phyloP scores from a whole-genome alignment of 192 early-diverging fungal species.

The Spizellomyces sp. region DNA sequence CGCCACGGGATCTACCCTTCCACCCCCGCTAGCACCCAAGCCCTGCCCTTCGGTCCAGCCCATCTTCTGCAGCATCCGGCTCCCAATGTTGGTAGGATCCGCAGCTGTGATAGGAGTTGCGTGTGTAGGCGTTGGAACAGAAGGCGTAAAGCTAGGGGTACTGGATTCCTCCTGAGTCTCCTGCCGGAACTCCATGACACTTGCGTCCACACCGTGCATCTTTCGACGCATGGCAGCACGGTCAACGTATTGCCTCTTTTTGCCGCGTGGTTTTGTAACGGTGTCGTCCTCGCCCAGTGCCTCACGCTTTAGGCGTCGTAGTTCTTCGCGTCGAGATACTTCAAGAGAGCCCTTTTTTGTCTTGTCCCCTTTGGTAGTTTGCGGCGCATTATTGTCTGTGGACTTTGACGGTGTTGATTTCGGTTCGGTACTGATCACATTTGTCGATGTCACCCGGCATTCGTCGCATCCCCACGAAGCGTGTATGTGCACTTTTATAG shows the following conservation, averaged over 20 bases:
- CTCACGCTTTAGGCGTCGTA: constrained; percentile 16
- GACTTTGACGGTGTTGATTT: constrained; percentile 22
- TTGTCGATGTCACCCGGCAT: constrained; percentile 57
- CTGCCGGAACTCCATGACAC: background rate
- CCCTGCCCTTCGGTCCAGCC: constrained; percentile 39
- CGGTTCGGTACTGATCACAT: constrained; percentile 52
- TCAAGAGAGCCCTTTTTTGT: constrained; percentile 19
- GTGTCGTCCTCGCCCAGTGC: constrained; percentile 7
- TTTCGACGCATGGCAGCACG: constrained; percentile 29
- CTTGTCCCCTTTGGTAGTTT: background rate
- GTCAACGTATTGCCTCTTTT: constrained; percentile 11
- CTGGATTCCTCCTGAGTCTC: no score
- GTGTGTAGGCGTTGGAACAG: background rate
- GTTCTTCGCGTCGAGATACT: constrained; percentile 10
- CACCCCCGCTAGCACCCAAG: constrained; percentile 26
- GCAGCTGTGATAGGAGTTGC: background rate
- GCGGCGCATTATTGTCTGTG: background rate
- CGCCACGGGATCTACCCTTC: constrained; percentile 30
- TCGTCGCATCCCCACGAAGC: constrained; percentile 60
- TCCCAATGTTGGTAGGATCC: constrained; percentile 20
- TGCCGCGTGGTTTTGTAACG: background rate
- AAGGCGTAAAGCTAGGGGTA: background rate
- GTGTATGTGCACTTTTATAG: constrained; percentile 67
- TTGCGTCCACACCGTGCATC: constrained; percentile 22
- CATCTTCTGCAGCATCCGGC: constrained; percentile 35